phyloP scores from a whole-genome alignment of 1,284 basidiomycete species.

The Pseudozyma sp. region DNA sequence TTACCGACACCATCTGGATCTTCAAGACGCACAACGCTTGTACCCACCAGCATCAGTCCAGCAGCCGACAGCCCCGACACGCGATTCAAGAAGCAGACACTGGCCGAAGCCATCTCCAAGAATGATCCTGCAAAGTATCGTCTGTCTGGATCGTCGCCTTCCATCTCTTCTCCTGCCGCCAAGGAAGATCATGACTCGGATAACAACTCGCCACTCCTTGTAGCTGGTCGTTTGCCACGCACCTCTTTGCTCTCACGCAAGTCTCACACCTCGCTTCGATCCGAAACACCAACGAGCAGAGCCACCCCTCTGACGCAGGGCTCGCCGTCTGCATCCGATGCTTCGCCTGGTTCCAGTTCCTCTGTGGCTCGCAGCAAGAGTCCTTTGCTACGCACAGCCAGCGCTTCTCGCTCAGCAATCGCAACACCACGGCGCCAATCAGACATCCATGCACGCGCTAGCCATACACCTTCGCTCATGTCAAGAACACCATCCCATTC shows the following conservation, averaged over 20 bases:
- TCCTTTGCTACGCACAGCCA: conserved; percentile 15
- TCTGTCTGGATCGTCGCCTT: conserved; percentile 13
- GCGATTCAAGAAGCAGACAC: conserved; percentile 41
- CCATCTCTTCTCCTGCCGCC: conserved; percentile 13
- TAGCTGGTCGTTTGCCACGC: conserved; percentile 37
- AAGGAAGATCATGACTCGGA: conserved; percentile 23
- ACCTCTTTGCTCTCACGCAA: conserved; percentile 35
- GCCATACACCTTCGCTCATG: conserved; percentile 17
- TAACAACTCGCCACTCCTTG: conserved; percentile 38
- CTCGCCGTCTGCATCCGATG: conserved; percentile 34
- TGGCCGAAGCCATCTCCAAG: conserved; percentile 51
- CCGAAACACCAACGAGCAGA: conserved; percentile 36
- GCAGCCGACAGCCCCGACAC: conserved; percentile 47
- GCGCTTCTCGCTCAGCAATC: conserved; percentile 14
- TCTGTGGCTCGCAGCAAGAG: conserved; percentile 24
- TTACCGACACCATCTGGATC: conserved; percentile 43
- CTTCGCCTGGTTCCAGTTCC: conserved; percentile 23
- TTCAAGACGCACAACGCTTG: conserved; percentile 21
- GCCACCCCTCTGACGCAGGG: conserved; percentile 11
- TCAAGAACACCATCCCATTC: conserved; percentile 36
- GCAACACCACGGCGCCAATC: conserved; percentile 45
- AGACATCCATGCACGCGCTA: conserved; percentile 27
- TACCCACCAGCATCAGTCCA: conserved; percentile 26
- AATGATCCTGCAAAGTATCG: conserved; percentile 56
- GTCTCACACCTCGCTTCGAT: conserved; percentile 34